A percentile compares a stretch with the other conserved stretches of the same genome.
phyloP scores from a whole-genome alignment of 2,329 filamentous ascomycete genomes.

The Aspergillus ruber region DNA sequence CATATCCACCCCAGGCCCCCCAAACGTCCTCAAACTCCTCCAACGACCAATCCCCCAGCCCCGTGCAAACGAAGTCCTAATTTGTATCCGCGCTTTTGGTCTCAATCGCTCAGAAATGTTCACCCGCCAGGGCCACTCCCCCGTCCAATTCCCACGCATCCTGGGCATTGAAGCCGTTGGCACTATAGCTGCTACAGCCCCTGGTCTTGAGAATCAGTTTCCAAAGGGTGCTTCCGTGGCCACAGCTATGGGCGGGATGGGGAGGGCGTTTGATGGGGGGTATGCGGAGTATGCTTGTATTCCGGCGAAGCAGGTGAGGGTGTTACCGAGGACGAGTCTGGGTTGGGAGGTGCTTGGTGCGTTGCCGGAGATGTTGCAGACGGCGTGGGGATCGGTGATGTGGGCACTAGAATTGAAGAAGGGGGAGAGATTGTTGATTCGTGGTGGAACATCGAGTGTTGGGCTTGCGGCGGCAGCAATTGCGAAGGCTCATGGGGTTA shows the following conservation, averaged over 20 bases:
- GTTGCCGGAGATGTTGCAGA: constrained; percentile 48
- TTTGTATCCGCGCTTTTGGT: constrained; percentile 41
- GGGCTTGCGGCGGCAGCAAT: constrained; percentile 44
- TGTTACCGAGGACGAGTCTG: constrained; percentile 26
- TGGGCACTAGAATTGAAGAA: constrained; percentile 31
- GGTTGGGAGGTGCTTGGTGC: constrained; percentile 42
- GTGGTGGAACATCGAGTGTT: constrained; percentile 45
- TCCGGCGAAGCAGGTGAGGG: constrained; percentile 35
- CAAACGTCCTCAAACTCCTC: constrained; percentile 36
- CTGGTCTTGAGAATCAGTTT: constrained; percentile 27
- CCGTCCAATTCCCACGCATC: constrained; percentile 39
- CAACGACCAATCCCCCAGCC: constrained; percentile 34
- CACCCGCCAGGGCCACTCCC: constrained; percentile 42
- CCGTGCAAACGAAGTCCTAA: constrained; percentile 33
- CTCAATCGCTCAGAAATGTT: constrained; percentile 44
- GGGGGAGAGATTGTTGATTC: constrained; percentile 42
- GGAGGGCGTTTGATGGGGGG: constrained; percentile 42
- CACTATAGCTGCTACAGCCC: constrained; percentile 29
- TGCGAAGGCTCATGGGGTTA: constrained; percentile 36
- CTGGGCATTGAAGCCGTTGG: constrained; percentile 45
- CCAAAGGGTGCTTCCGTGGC: constrained; percentile 37
- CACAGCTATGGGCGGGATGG: constrained; percentile 47
- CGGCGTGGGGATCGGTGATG: constrained; percentile 42
- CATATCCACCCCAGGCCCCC: constrained; percentile 33
- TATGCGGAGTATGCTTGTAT: constrained; percentile 47